phyloP scores from a whole-genome alignment of 2,329 filamentous ascomycete species.

The Alternaria alternata region DNA sequence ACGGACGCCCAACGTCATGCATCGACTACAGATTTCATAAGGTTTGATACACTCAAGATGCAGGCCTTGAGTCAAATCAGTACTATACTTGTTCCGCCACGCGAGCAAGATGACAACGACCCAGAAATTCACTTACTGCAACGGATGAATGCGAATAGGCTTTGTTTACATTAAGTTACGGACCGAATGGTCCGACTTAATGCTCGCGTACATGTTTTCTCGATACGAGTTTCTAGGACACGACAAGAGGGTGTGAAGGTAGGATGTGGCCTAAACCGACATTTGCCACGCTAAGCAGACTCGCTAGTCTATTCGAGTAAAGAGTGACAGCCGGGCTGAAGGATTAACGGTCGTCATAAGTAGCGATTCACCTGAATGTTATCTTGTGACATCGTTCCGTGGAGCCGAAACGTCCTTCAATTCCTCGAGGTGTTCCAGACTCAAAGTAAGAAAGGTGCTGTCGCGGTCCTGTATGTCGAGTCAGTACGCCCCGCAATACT shows the following conservation, averaged over 20 bases:
- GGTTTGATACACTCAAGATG: neutral
- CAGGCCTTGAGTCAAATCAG: neutral
- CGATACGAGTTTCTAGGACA: neutral
- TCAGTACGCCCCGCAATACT: conserved; percentile 12
- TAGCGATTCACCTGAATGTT: neutral
- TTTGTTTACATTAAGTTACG: neutral
- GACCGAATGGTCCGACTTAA: neutral
- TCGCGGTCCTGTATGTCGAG: conserved; percentile 8
- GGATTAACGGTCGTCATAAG: conserved; percentile 1
- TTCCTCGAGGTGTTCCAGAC: neutral
- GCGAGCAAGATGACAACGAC: neutral
- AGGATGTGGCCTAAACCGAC: neutral
- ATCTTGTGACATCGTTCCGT: conserved; percentile 3
- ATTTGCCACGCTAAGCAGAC: neutral
- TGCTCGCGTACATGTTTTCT: neutral
- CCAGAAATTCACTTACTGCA: neutral
- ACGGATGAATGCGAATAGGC: neutral
- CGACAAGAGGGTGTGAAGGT: neutral
- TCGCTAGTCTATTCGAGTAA: conserved; percentile 7
- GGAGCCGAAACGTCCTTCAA: conserved; percentile 1
- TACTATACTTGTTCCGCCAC: neutral
- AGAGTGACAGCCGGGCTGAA: neutral
- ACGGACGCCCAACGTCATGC: conserved; percentile 5
- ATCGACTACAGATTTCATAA: conserved; percentile 1
- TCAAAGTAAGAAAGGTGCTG: conserved; percentile 4